Conservation (phyloP, 495 filamentous ascomycete genomes). For the Talaromyces borbonicus region DNA sequence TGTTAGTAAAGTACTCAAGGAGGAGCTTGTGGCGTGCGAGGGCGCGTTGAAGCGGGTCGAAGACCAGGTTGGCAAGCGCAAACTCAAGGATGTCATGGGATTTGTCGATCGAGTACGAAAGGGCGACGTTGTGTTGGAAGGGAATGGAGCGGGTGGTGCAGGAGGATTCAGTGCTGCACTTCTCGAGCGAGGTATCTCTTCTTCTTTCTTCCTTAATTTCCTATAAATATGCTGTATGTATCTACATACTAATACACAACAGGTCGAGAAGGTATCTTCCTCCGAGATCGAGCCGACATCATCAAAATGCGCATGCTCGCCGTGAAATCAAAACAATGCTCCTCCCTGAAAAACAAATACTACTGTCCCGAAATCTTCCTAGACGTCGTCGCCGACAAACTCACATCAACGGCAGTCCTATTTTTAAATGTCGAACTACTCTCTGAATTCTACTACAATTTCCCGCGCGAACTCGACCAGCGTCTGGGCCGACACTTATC, state of each 20-base stretch:
- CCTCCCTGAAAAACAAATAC: slow-evolving; percentile 76
- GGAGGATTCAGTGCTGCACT: slow-evolving; percentile 85
- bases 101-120: slow-evolving; percentile 86
- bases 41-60: slow-evolving; percentile 66
- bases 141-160: slow-evolving; percentile 70
- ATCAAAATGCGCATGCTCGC: slow-evolving; percentile 83
- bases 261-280: slow-evolving; percentile 90
- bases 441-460: slow-evolving; percentile 94
- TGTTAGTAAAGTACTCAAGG: slow-evolving; percentile 63
- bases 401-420: slow-evolving; percentile 86
- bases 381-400: slow-evolving; percentile 90
- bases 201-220: too few relatives aligned
- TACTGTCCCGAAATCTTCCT: slow-evolving; percentile 96
- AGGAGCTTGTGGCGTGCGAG: slow-evolving; percentile 77
- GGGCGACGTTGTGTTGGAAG: slow-evolving; percentile 74
- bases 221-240: too few relatives aligned
- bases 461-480: slow-evolving; percentile 83
- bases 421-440: slow-evolving; percentile 97
- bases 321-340: slow-evolving; percentile 79
- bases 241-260: slow-evolving; percentile 13
- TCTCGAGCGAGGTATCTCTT: slow-evolving; percentile 59
- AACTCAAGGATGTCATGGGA: slow-evolving; percentile 76
- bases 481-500: slow-evolving; percentile 76
- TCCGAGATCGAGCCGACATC: slow-evolving; percentile 79
- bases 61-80: slow-evolving; percentile 61